A percentile compares a stretch with the other conserved stretches of the same genome.
Evolutionary conservation across 306 rosid genomes (phyloP).

Genomic region (Prosopis cineraria): DNA sequence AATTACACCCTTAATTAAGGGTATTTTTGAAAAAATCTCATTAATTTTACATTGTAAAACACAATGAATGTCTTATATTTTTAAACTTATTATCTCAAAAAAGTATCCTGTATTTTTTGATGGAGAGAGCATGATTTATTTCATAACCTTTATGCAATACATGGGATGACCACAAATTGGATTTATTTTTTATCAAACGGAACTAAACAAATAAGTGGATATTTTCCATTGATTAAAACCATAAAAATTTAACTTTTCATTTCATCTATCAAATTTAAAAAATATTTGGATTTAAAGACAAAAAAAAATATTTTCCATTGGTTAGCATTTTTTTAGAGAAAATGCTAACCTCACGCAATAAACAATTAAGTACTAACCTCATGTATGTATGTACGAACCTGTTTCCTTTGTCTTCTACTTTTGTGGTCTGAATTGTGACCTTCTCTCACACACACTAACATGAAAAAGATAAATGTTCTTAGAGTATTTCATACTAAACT

Average conservation of each 20-base stretch:
- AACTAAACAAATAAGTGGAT: neutral
- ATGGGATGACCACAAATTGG: no score
- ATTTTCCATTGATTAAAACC: neutral
- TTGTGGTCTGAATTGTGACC: neutral
- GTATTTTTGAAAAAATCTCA: no score
- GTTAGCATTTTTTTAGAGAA: no score
- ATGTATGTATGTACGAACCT: neutral
- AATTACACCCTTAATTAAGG: no score
- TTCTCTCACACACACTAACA: no score
- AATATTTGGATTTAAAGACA: neutral
- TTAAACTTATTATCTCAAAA: no score
- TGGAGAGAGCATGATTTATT: neutral
- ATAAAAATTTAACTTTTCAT: neutral
- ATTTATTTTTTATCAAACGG: no score
- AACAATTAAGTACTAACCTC: neutral
- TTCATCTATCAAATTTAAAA: neutral
- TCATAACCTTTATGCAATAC: neutral
- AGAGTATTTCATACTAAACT: neutral
- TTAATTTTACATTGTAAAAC: no score
- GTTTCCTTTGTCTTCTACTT: neutral
- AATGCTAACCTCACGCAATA: neutral
- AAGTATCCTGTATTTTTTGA: no score
- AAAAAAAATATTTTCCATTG: no score
- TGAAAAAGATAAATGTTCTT: neutral
- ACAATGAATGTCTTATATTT: no score